These are phyloP conservation scores for Trifolium fragiferum DNA, from an alignment of 306 rosid species.

Conservation along the genomic window DNA sequence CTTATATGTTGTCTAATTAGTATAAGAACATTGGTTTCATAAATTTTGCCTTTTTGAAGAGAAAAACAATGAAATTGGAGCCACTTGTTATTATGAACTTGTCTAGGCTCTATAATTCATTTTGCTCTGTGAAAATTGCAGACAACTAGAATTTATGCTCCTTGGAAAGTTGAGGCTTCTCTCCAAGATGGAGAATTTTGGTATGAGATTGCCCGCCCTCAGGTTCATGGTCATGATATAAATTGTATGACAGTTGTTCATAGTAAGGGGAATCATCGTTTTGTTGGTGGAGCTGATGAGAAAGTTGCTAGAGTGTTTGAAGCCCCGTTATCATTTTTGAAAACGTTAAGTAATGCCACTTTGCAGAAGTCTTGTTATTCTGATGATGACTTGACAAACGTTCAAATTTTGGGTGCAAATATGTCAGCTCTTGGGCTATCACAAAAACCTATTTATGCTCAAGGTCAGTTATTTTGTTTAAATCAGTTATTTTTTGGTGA, in stretches of 20 bases:
- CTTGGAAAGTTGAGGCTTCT: conserved; percentile 73
- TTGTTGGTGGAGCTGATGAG: conserved; percentile 95
- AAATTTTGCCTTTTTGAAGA: conserved; percentile 11
- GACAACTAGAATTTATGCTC: conserved; percentile 86
- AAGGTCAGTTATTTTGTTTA: conserved; percentile 57
- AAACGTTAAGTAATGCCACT: conserved; percentile 81
- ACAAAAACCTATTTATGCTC: conserved; percentile 89
- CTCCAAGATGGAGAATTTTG: conserved; percentile 56
- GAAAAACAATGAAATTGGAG: conserved; percentile 25
- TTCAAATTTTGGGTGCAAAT: conserved; percentile 98
- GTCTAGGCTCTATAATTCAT: conserved; percentile 30
- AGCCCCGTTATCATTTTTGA: conserved; percentile 88
- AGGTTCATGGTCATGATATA: conserved; percentile 95
- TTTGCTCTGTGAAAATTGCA: conserved; percentile 48
- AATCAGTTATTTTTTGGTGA: conserved; percentile 7
- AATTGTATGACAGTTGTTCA: conserved; percentile 75
- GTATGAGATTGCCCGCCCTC: conserved; percentile 96
- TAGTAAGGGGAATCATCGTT: conserved; percentile 89
- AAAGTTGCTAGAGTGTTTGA: conserved; percentile 98
- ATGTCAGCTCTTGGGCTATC: conserved; percentile 99
- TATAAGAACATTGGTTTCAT: conserved; percentile 7
- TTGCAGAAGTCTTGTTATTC: conserved; percentile 50
- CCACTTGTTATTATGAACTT: conserved; percentile 15
- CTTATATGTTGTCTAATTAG: conserved; percentile 29
- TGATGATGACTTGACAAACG: conserved; percentile 64